phyloP scores from a whole-genome alignment of 768 basidiomycete genomes.

The Tubosaeta sp. region DNA sequence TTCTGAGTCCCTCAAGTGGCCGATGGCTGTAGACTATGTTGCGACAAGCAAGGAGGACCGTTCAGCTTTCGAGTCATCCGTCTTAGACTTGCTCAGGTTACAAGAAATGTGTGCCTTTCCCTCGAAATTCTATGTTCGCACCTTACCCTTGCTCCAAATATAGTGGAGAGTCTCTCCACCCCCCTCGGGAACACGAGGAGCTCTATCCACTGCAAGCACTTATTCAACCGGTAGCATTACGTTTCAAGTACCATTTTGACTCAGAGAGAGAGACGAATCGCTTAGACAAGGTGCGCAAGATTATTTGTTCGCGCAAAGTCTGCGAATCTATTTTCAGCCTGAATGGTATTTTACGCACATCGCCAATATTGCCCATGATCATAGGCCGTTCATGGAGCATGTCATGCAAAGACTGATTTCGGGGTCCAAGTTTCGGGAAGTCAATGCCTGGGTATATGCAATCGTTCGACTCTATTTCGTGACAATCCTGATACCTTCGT shows the following conservation, averaged over 20 bases:
- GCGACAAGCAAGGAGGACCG: slow-evolving; percentile 47
- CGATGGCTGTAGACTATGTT: slow-evolving; percentile 64
- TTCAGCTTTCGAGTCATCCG: slow-evolving; percentile 68
- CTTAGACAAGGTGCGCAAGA: slow-evolving; percentile 71
- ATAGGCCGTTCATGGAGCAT: slow-evolving; percentile 72
- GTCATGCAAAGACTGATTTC: slow-evolving; percentile 69
- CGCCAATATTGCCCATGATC: slow-evolving; percentile 82
- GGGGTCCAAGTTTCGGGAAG: slow-evolving; percentile 53
- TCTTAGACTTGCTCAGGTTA: slow-evolving; percentile 69
- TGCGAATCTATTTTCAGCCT: slow-evolving; percentile 48
- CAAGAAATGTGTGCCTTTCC: slow-evolving; percentile 65
- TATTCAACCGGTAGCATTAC: slow-evolving; percentile 72
- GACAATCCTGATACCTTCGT: slow-evolving; percentile 4
- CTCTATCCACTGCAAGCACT: slow-evolving; percentile 85
- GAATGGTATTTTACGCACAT: slow-evolving; percentile 98
- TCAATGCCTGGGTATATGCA: slow-evolving; percentile 71
- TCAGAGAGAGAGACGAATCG: slow-evolving; percentile 82
- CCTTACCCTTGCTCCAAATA: slow-evolving; percentile 5
- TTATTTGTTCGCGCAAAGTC: background rate
- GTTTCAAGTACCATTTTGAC: slow-evolving; percentile 97
- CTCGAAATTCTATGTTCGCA: background rate
- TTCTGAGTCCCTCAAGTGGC: slow-evolving; percentile 84
- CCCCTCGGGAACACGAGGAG: slow-evolving; percentile 37
- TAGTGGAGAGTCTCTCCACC: slow-evolving; percentile 53
- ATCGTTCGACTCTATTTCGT: background rate